A percentile compares a stretch with the other conserved stretches of the same genome.
Evolutionary conservation across 495 filamentous ascomycete genomes (phyloP).

Genomic region (Darksidea phi): DNA sequence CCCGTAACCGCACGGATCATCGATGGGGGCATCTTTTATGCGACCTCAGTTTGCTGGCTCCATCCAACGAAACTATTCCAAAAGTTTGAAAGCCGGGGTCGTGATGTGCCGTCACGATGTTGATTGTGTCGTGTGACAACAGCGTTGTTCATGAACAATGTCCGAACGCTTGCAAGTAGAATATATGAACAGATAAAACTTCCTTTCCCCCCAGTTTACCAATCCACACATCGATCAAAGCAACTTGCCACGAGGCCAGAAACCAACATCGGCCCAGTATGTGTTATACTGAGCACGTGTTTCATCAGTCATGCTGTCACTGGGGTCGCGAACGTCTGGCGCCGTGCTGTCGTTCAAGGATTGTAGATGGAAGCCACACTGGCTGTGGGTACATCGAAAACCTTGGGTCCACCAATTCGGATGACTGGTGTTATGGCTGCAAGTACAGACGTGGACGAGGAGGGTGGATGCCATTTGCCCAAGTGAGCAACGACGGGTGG

Average conservation of each 20-base stretch:
- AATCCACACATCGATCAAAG: not conserved
- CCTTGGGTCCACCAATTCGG: constrained; percentile 24
- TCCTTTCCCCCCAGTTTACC: not conserved
- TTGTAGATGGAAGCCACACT: constrained; percentile 25
- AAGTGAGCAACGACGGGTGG: constrained; percentile 25
- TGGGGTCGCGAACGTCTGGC: constrained; percentile 29
- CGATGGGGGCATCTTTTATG: no score
- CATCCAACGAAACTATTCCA: no score
- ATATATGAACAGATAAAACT: not conserved
- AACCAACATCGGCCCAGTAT: constrained; percentile 8
- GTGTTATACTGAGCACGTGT: constrained; percentile 36
- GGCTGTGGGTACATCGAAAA: constrained; percentile 22
- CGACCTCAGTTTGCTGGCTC: no score
- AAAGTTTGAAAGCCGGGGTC: no score
- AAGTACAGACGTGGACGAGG: constrained; percentile 8
- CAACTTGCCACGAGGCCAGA: not conserved
- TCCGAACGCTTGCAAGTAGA: no score
- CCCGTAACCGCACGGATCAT: no score
- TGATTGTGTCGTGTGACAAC: no score
- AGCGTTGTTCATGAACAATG: no score
- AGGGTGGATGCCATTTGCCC: constrained; percentile 29
- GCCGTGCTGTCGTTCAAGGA: constrained; percentile 31
- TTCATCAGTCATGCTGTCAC: constrained; percentile 30
- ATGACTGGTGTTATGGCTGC: constrained; percentile 25
- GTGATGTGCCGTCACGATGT: no score